A percentile compares a stretch with the other conserved stretches of the same genome.
phyloP scores from a whole-genome alignment of 805 yeast genomes.

The Saturnispora halmiae region DNA sequence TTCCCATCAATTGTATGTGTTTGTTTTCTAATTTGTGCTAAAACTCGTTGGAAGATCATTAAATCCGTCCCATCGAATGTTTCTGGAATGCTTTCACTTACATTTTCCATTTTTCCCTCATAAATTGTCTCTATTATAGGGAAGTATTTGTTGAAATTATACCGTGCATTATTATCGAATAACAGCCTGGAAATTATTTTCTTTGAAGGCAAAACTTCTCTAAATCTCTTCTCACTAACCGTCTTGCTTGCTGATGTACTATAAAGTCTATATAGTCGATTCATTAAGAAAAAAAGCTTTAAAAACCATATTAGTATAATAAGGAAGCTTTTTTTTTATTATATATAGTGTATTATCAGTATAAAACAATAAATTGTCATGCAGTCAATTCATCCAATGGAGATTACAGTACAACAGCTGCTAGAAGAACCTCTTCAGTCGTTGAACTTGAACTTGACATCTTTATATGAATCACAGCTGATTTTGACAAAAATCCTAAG shows the following conservation, averaged over 20 bases:
- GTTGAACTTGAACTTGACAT: slow-evolving; percentile 41
- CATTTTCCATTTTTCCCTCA: background rate
- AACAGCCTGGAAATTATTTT: slow-evolving; percentile 47
- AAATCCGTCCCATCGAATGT: slow-evolving; percentile 49
- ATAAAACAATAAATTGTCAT: too few relatives aligned
- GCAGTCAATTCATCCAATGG: slow-evolving; percentile 48
- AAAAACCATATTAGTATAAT: background rate
- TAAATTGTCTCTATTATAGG: slow-evolving; percentile 45
- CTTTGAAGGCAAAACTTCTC: slow-evolving; percentile 49
- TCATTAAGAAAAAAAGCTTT: background rate
- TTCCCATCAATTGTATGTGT: slow-evolving; percentile 52
- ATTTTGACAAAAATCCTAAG: slow-evolving; percentile 42
- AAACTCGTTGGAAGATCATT: slow-evolving; percentile 56
- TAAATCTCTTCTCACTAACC: slow-evolving; percentile 19
- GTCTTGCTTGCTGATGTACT: background rate
- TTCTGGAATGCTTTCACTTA: slow-evolving; percentile 9
- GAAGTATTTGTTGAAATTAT: slow-evolving; percentile 43
- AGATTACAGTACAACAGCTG: slow-evolving; percentile 47
- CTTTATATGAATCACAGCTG: slow-evolving; percentile 47
- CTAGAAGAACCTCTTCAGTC: slow-evolving; percentile 46
- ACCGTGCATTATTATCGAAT: slow-evolving; percentile 57
- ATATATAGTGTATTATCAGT: too few relatives aligned
- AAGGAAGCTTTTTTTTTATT: background rate
- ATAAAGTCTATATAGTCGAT: background rate
- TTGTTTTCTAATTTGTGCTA: slow-evolving; percentile 50